Evolutionary conservation across 2,329 filamentous ascomycete species (phyloP), one percentile per base, ranked within the genome.

Genomic region (Trichophyton mentagrophytes): DNA sequence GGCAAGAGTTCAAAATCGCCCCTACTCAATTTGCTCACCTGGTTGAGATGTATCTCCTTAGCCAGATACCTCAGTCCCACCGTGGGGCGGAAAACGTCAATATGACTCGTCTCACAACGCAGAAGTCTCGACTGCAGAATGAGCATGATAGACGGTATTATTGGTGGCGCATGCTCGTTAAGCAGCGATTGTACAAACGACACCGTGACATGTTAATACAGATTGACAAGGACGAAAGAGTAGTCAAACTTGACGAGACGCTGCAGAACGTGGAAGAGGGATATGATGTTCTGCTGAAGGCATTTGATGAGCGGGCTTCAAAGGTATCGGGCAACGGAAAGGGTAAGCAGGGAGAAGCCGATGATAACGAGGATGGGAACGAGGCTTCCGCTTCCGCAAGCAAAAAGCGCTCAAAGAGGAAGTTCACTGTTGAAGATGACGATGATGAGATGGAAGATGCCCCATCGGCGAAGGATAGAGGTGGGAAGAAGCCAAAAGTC

Each of bases 91-190:
- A 78, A 62, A 69, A 79, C 69, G 67, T 79, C 73, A 73, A 83
- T 72, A 65, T 80, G 71, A 68, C 83, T 69, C 72, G 80, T 71
- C 63, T 83, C 67, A 67, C 75, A 40, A 76, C 77, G 59, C 76
- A 76, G 63, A 76, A 77, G 60, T 71, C 71, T 30, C 72, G 72
- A 25, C 69, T 78, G 0, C 74, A 76, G 2, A 78, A 85, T 62
- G 76, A 77, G 49, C 75, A 82, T 63, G 84, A 86, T 66, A 73
- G 80, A 11, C 75, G 77, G 36, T 86, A 84, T 71, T 86, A 83
- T 70, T 85, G 84, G 74, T 86, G 84, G 84, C 78, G 84, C 4
- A 73, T 85, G 65, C 77, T 85, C 33, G 77, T 82, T 40, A 86
- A 86, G 69, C 80, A 85, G 65, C 77, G 84, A 17, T 77, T 86